Conservation (phyloP, 2,329 filamentous ascomycete genomes). For the Penicillium polonicum region DNA sequence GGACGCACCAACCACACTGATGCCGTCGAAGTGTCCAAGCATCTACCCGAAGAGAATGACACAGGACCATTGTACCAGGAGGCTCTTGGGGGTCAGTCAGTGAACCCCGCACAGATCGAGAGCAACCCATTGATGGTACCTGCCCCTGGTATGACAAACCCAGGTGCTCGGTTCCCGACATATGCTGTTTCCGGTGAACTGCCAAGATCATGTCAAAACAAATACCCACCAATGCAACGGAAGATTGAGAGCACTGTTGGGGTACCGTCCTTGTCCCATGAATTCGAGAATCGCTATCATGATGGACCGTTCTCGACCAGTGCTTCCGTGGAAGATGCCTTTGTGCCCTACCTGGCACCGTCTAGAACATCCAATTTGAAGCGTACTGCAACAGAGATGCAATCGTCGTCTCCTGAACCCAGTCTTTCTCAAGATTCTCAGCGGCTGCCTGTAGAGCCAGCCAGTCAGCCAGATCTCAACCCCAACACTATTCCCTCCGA, state of each 20-base stretch:
- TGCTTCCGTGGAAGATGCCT: background rate
- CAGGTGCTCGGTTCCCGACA: slow-evolving; percentile 4
- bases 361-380: slow-evolving; percentile 20
- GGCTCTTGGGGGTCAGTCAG: background rate
- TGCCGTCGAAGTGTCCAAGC: slow-evolving; percentile 3
- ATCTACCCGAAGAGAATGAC: background rate
- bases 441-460: slow-evolving; percentile 13
- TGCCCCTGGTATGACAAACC: slow-evolving; percentile 1
- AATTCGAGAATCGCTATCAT: slow-evolving; percentile 11
- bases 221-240: background rate
- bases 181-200: background rate
- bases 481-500: slow-evolving; percentile 10
- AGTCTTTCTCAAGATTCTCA: slow-evolving; percentile 28
- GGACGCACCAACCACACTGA: background rate
- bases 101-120: background rate
- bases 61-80: background rate
- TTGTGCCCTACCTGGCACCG: too few species aligned
- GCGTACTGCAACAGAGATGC: slow-evolving; percentile 34
- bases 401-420: slow-evolving; percentile 8
- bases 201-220: slow-evolving; percentile 1
- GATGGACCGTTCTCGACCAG: slow-evolving; percentile 23
- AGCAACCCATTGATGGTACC: background rate
- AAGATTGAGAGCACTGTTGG: background rate
- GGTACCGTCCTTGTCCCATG: background rate
- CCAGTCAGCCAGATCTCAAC: slow-evolving; percentile 16